Evolutionary conservation across 148 eudicot genomes (phyloP).

Genomic region (Suaeda aralocaspica): DNA sequence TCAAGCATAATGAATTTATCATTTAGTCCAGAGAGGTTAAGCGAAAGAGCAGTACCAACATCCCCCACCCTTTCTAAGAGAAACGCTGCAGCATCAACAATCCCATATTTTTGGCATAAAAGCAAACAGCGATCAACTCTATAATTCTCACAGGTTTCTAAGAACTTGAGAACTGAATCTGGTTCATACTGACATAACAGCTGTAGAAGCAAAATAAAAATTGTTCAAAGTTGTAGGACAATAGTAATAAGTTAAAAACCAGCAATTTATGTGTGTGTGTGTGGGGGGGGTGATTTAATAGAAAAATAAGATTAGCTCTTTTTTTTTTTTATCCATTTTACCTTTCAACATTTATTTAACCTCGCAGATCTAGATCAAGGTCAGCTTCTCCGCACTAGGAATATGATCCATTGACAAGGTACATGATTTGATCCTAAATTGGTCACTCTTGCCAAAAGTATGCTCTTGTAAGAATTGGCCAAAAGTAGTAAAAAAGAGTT

Average conservation of each 20-base stretch:
- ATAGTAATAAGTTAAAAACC: constrained; percentile 1
- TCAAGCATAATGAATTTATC: constrained; percentile 66
- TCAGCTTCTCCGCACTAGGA: constrained; percentile 24
- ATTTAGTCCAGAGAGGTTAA: constrained; percentile 62
- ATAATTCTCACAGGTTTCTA: constrained; percentile 83
- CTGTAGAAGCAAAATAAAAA: constrained; percentile 39
- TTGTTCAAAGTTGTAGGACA: not conserved
- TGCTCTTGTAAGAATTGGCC: not conserved
- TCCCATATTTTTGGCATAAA: constrained; percentile 81
- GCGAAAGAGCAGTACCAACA: constrained; percentile 83
- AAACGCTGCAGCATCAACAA: constrained; percentile 87
- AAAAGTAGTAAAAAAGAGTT: too few species aligned
- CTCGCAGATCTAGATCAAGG: constrained; percentile 20
- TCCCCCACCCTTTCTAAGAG: constrained; percentile 91
- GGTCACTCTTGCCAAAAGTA: not conserved
- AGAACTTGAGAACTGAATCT: constrained; percentile 70
- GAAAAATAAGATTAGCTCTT: not conserved
- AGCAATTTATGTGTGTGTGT: too few species aligned
- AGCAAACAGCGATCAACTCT: constrained; percentile 88
- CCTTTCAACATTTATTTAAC: too few species aligned
- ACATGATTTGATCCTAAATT: not conserved
- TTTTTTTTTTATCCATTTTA: not conserved
- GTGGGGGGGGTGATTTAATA: too few species aligned
- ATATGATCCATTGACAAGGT: not conserved
- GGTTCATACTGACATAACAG: constrained; percentile 76